A percentile compares a stretch with the other conserved stretches of the same genome.
Evolutionary conservation across 1,284 basidiomycete genomes (phyloP).

Genomic region (Xerocomus amazonicus): DNA sequence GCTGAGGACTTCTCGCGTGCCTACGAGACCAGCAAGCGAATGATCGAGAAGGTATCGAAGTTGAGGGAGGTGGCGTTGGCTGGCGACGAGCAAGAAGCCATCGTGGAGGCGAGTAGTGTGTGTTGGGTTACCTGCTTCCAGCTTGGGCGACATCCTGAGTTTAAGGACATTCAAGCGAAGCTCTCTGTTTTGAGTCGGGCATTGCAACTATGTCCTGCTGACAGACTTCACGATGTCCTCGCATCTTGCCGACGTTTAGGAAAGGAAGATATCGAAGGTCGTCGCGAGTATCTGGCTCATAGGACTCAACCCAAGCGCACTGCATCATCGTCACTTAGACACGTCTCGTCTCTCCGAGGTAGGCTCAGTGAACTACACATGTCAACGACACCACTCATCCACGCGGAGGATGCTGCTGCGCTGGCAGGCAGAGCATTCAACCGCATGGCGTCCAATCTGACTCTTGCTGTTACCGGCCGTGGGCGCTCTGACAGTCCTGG

Average conservation of each 20-base stretch:
- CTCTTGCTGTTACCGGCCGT: conserved; percentile 52
- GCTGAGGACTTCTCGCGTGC: conserved; percentile 75
- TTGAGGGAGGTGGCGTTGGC: conserved; percentile 38
- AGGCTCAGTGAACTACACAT: conserved; percentile 62
- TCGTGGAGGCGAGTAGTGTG: conserved; percentile 68
- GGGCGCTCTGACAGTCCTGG: conserved; percentile 46
- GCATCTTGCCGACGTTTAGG: conserved; percentile 68
- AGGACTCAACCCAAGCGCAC: conserved; percentile 26
- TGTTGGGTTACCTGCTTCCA: conserved; percentile 87
- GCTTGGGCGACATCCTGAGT: conserved; percentile 78
- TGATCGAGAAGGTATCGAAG: conserved; percentile 62
- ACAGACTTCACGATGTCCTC: conserved; percentile 72
- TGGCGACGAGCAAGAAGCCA: conserved; percentile 42
- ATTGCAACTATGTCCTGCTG: conserved; percentile 82
- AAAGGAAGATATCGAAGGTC: conserved; percentile 53
- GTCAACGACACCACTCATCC: conserved; percentile 58
- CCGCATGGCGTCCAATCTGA: conserved; percentile 74
- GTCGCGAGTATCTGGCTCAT: conserved; percentile 40
- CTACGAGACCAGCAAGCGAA: conserved; percentile 65
- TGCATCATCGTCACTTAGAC: conserved; percentile 19
- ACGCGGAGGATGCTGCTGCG: conserved; percentile 69
- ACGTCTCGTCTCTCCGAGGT: conserved; percentile 51
- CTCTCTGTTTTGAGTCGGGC: conserved; percentile 76
- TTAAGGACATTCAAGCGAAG: conserved; percentile 63
- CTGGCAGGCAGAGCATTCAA: conserved; percentile 71